A percentile compares a stretch with the other conserved stretches of the same genome.
Conservation (phyloP, 78 protist genomes). For the Paulinella micropora region DNA sequence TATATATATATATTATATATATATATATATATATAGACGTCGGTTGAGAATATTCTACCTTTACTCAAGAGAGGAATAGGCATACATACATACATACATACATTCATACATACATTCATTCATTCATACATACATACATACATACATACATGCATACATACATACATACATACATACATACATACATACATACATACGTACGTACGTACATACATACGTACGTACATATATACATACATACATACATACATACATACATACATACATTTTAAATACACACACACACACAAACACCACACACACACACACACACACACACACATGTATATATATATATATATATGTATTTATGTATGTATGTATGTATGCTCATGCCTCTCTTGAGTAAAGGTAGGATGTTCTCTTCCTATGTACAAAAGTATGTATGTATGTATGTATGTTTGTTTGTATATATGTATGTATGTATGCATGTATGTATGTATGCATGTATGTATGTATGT, state of each 20-base stretch:
- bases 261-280: background rate
- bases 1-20: background rate
- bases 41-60: too few relatives aligned
- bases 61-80: slow-evolving; percentile 32
- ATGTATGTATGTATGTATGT: background rate
- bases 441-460: background rate
- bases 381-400: background rate
- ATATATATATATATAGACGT: background rate
- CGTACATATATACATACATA: too few relatives aligned
- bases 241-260: background rate
- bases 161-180: too few relatives aligned
- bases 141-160: background rate
- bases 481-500: background rate
- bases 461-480: background rate
- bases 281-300: background rate
- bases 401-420: background rate
- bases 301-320: background rate
- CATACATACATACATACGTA: too few relatives aligned
- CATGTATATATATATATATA: background rate
- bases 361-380: slow-evolving; percentile 31
- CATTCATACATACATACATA: background rate
- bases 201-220: too few relatives aligned
- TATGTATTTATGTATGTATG: background rate
- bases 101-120: background rate
- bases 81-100: background rate